A percentile compares a stretch with the other conserved stretches of the same genome.
Evolutionary conservation across 2,329 filamentous ascomycete genomes (phyloP).

Genomic region (Penicillium digitatum): DNA sequence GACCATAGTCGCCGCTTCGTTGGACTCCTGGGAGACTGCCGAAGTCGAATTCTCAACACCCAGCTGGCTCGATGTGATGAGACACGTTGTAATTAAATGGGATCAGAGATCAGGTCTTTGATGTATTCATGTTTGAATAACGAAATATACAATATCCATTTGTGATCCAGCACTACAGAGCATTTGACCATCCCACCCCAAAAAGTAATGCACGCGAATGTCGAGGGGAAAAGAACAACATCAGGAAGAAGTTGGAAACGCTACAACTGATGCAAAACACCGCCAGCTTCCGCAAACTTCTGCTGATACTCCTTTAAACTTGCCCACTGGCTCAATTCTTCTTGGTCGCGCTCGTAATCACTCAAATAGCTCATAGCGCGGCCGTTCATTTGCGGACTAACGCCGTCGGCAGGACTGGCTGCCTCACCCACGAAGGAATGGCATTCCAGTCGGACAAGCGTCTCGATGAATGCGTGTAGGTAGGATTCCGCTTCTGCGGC

Average conservation of each 20-base stretch:
- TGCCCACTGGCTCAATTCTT: conserved; percentile 72
- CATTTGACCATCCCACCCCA: background rate
- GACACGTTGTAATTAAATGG: background rate
- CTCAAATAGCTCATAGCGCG: conserved; percentile 38
- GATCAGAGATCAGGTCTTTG: background rate
- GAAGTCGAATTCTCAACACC: background rate
- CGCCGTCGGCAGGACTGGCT: conserved; percentile 30
- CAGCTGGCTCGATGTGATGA: background rate
- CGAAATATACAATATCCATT: background rate
- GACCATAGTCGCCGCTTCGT: background rate
- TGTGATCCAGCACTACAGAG: background rate
- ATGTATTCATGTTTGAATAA: background rate
- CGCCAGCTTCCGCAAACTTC: conserved; percentile 64
- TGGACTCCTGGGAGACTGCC: background rate
- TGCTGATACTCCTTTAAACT: conserved; percentile 74
- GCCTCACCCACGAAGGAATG: conserved; percentile 37
- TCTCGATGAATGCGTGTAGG: conserved; percentile 67
- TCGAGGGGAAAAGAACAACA: background rate
- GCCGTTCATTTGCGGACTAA: conserved; percentile 42
- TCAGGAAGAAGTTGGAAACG: background rate
- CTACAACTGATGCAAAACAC: conserved; percentile 36
- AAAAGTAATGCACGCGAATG: background rate
- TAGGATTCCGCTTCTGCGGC: conserved; percentile 63
- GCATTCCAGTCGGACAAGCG: conserved; percentile 70
- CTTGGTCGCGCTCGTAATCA: conserved; percentile 63